phyloP scores from a whole-genome alignment of 352 stramenopile species.

The Globisporangium megalacanthum region DNA sequence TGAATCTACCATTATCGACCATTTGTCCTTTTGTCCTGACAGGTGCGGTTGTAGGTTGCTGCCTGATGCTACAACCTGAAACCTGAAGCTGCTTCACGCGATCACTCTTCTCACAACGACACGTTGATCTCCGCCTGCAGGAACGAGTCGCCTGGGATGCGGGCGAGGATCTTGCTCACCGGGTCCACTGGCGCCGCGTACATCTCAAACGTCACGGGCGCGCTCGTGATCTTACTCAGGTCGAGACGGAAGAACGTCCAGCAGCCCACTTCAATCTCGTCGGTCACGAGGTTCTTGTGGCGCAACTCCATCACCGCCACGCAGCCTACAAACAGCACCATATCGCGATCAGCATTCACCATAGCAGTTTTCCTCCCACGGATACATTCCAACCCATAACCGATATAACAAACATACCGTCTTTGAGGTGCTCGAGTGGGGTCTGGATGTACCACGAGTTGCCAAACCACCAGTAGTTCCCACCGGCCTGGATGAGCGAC shows the following conservation, averaged over 20 bases:
- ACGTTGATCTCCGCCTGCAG: slow-evolving; percentile 87
- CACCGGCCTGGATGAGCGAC: slow-evolving; percentile 79
- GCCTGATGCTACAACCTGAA: too few relatives aligned
- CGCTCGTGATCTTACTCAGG: slow-evolving; percentile 85
- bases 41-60: not conserved
- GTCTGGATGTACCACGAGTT: slow-evolving; percentile 87
- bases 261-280: slow-evolving; percentile 83
- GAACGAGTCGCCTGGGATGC: slow-evolving; percentile 83
- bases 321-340: slow-evolving; percentile 36
- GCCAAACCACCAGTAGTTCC: slow-evolving; percentile 88
- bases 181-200: slow-evolving; percentile 81
- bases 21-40: too few relatives aligned
- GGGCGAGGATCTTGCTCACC: slow-evolving; percentile 81
- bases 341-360: not conserved
- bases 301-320: slow-evolving; percentile 85
- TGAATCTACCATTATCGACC: not conserved
- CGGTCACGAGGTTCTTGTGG: slow-evolving; percentile 75
- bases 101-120: slow-evolving; percentile 33
- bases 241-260: slow-evolving; percentile 89
- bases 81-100: too few relatives aligned
- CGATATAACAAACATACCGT: slow-evolving; percentile 43
- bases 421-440: slow-evolving; percentile 79
- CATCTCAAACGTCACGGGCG: slow-evolving; percentile 85
- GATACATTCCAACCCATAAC: not conserved
- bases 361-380: not conserved